These are phyloP conservation scores for Acarospora socialis DNA, from an alignment of 2,329 filamentous ascomycete genomes.

Conservation along the genomic window DNA sequence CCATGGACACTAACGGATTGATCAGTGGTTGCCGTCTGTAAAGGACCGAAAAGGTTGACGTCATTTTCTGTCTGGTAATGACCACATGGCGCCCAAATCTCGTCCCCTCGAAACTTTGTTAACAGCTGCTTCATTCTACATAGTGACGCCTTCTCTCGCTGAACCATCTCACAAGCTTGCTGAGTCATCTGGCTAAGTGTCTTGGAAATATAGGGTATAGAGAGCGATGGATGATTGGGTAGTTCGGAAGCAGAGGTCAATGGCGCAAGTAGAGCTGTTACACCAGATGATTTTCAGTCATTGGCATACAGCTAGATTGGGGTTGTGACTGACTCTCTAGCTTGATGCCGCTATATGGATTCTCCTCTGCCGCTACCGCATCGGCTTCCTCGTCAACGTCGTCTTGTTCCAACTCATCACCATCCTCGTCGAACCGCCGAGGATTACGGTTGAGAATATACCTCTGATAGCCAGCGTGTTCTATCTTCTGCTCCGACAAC, in stretches of 20 bases:
- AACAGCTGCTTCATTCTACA: constrained; percentile 45
- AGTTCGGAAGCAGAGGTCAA: constrained; percentile 48
- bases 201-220: constrained; percentile 42
- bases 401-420: constrained; percentile 44
- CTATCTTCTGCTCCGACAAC: constrained; percentile 35
- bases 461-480: constrained; percentile 48
- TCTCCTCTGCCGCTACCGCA: constrained; percentile 43
- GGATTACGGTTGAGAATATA: constrained; percentile 46
- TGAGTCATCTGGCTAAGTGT: constrained; percentile 43
- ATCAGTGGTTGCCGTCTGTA: no score
- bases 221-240: constrained; percentile 43
- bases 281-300: neutral
- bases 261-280: constrained; percentile 42
- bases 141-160: constrained; percentile 41
- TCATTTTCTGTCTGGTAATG: constrained; percentile 38
- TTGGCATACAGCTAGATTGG: neutral
- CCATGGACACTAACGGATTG: no score
- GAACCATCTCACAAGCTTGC: constrained; percentile 41
- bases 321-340: constrained; percentile 36
- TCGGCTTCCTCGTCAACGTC: constrained; percentile 45
- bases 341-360: constrained; percentile 44
- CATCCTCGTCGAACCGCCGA: constrained; percentile 47
- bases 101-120: constrained; percentile 45
- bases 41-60: constrained; percentile 31
- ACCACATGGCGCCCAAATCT: constrained; percentile 43